Evolutionary conservation across 2,329 filamentous ascomycete genomes (phyloP), one percentile per base, ranked within the genome.

Genomic region (Diplodia scrobiculata): DNA sequence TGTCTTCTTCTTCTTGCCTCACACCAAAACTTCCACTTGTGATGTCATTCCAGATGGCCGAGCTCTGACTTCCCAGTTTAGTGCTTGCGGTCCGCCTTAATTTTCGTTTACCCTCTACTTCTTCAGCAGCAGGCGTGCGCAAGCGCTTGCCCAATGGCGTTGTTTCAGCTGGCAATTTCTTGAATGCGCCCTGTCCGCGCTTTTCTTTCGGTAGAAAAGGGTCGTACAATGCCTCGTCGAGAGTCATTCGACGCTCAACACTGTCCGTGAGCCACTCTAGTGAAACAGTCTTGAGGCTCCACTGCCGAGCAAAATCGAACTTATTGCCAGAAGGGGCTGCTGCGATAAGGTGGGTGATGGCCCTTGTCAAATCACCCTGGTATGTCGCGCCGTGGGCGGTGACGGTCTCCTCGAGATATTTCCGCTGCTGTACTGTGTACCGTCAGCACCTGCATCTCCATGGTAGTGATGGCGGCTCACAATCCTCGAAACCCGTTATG

Each of bases 1-100:
- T 74, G 34, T 70, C 70, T 10, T 72, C 70, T 9, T 72, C 70
- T 14, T 71, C 67, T 38, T 67, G 69, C 50, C 68, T 71, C 52
- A 63, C 70, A 19, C 74, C 71, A 54, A 73, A 70, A 64, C 73
- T 72, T 7, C 69, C 73, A 34, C 27, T 87, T 27, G 95, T 84
- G 67, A 99, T 96, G 72, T 96, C 91, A 5, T 89, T 89, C 94
- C 94, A 98, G n/a, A 98, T 84, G 32, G 87, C 88, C 71, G 93
- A 88, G 70, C 88, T 89, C 72, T 97, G 92, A 59, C 84, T 90
- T 67, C 84, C 88, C 36, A 98, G 81, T 75, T 92, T 94, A 73
- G 89, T 88, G 76, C 93, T 97, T 25, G 93, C 91, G 5, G 91
- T 92, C 72, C 93, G 90, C 70, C 95, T 87, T 70, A 99, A 79